Evolutionary conservation across 139 green algal species (phyloP), one percentile per base, ranked within the genome.

Genomic region (Haematococcus lacustris): DNA sequence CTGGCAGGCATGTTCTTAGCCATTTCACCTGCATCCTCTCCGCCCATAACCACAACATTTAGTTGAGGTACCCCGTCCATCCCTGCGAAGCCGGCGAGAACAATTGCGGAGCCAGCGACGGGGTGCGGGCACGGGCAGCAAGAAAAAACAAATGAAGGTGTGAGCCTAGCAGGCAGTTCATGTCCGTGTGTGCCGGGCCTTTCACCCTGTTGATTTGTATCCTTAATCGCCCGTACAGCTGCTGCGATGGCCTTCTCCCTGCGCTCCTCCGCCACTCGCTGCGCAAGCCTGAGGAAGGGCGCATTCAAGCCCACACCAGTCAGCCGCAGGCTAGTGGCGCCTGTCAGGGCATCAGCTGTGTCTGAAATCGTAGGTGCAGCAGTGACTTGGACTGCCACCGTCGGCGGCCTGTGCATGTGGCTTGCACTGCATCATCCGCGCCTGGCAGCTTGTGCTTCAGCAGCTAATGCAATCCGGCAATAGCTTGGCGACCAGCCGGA

Each of bases 311-410:
- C 57, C 25, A 3, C 67, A 38, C 51, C 70, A 13, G 7, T 38
- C 61, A 65, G 68, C 41, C 76, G 76, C 65, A 61, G 64, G 39
- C 64, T 74, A 26, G 76, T 81, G n/a, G 70, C 70, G 26, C 51
- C 51, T 37, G 51, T 67, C 51, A 64, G 70, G 41, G 71, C 51
- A 38, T 70, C 76, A 21, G 71, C 76, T 68, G 76, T 81, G 1
- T 74, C 70, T 23, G 76, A 81, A 37, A 81, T 81, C 71, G 67
- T 72, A 32, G 64, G 67, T 72, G 30, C 40, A n/a, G 37, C 37
- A 71, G 39, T 7, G 66, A 38, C 3, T 2, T 2, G 4, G 5
- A 28, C 66, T 38, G n/a, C 30, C n/a, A 5, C 25, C 38, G 26
- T 4, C n/a, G 6, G 23, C 26, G 38, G 2, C n/a, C 38, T 21